phyloP scores from a whole-genome alignment of 306 rosid genomes.

The Lagenaria siceraria region DNA sequence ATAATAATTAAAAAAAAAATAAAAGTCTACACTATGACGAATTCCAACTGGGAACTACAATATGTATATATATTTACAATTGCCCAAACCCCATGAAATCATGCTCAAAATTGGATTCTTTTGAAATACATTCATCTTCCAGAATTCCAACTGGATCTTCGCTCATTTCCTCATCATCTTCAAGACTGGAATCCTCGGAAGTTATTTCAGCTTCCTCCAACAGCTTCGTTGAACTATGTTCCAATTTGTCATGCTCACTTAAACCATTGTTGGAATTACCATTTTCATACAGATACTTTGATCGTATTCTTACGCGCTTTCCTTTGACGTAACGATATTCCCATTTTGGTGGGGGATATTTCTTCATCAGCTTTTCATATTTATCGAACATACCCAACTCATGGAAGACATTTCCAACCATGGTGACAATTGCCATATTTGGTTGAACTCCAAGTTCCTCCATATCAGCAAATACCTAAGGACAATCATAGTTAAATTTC shows the following conservation, averaged over 20 bases:
- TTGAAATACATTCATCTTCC: conserved; percentile 18
- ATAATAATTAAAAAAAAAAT: not conserved
- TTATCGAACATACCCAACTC: conserved; percentile 76
- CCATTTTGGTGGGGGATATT: conserved; percentile 78
- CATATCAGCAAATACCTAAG: conserved; percentile 90
- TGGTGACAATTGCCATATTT: conserved; percentile 31
- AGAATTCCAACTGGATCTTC: not conserved
- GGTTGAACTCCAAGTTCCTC: conserved; percentile 85
- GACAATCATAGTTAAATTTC: not conserved
- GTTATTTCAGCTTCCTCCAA: conserved; percentile 20
- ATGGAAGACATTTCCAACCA: conserved; percentile 64
- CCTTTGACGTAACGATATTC: conserved; percentile 57
- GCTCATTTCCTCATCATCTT: conserved; percentile 14
- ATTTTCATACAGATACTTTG: conserved; percentile 11
- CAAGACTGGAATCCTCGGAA: conserved; percentile 17
- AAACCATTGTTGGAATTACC: conserved; percentile 7
- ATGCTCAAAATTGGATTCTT: conserved; percentile 12
- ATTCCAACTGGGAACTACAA: not conserved
- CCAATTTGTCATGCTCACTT: conserved; percentile 13
- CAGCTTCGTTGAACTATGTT: conserved; percentile 12
- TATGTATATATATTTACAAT: not conserved
- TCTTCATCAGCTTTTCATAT: conserved; percentile 40
- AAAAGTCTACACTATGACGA: not conserved
- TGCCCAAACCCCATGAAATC: not conserved
- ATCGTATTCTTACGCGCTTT: conserved; percentile 46